Base-by-base conservation (phyloP, 2,329 filamentous ascomycete species). In the Grosmannia penicillata region DNA sequence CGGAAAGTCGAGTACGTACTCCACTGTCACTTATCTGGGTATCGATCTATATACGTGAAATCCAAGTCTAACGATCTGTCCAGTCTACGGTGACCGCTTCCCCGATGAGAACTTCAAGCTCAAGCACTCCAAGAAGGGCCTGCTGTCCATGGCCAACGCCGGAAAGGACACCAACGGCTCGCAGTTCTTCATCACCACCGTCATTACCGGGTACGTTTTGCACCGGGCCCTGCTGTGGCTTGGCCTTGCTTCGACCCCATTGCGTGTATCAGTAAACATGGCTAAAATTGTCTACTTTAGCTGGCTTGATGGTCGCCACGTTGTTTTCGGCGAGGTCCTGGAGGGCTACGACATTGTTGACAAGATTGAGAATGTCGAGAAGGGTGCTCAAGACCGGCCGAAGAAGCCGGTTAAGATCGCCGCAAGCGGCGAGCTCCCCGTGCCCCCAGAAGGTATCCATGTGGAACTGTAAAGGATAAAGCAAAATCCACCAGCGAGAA, bases 61-160 rank as follows among this genome's bases (percentile, higher is more conserved):
- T n/a, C 19, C 6, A 18, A 33, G 4, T 7, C 31, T 11, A 6
- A 31, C 28, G 4, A 17, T 24, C 30, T 23, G 17, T 41, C n/a
- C 46, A 78, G 75, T 91, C 67, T 91, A 89, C 58, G 83, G 83
- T 53, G 68, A 73, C 51, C 83, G 82, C 64, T 91, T 91, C 65
- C 62, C 74, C 48, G 83, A 93, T 53, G 83, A 93, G 77, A 91
- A 89, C 79, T 91, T 93, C 73, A 89, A 91, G 78, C 72, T 89
- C 56, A 87, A 86, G 72, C 84, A 93, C 76, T 74, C 70, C 68
- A 86, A 85, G 73, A 79, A 77, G 61, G 83, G 83, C 53, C 65
- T 84, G 37, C 66, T 91, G 48, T 85, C 80, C 61, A 91, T 85
- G 83, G 83, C 81, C 61, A 87, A 87, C 63, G 74, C 81, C 44